Evolutionary conservation across 768 basidiomycete species (phyloP).

Genomic region (Naganishia friedmannii): DNA sequence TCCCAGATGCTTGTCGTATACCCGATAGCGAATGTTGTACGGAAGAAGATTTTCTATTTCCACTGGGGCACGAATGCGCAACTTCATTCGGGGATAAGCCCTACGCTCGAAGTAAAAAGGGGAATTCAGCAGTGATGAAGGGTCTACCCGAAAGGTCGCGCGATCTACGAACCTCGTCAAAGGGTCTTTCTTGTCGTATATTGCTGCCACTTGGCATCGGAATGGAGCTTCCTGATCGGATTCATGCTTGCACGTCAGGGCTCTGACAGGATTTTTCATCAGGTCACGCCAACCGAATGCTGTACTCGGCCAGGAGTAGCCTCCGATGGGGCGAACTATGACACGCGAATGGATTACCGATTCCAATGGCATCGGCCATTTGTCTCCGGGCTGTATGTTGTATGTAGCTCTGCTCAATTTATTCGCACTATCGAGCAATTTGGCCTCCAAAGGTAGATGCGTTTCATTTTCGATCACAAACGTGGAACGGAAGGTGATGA

Average conservation of each 20-base stretch:
- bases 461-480: constrained; percentile 88
- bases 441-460: constrained; percentile 85
- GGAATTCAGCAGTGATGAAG: background rate
- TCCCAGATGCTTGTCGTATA: constrained; percentile 91
- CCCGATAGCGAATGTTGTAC: constrained; percentile 89
- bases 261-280: constrained; percentile 63
- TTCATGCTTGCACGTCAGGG: constrained; percentile 78
- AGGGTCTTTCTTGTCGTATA: constrained; percentile 66
- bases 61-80: constrained; percentile 85
- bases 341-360: constrained; percentile 77
- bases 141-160: background rate
- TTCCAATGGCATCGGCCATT: constrained; percentile 85
- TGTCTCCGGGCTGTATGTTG: constrained; percentile 83
- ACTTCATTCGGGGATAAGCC: constrained; percentile 75
- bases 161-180: constrained; percentile 57
- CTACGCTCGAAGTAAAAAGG: constrained; percentile 53
- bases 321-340: constrained; percentile 91
- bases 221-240: constrained; percentile 82
- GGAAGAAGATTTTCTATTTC: constrained; percentile 94
- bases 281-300: constrained; percentile 83
- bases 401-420: constrained; percentile 76
- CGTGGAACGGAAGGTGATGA: constrained; percentile 88
- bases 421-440: constrained; percentile 78
- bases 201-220: constrained; percentile 86
- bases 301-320: constrained; percentile 82